These are phyloP conservation scores for Arxiozyma slooffiae DNA, from an alignment of 1,139 yeast genomes.

Conservation along the genomic window DNA sequence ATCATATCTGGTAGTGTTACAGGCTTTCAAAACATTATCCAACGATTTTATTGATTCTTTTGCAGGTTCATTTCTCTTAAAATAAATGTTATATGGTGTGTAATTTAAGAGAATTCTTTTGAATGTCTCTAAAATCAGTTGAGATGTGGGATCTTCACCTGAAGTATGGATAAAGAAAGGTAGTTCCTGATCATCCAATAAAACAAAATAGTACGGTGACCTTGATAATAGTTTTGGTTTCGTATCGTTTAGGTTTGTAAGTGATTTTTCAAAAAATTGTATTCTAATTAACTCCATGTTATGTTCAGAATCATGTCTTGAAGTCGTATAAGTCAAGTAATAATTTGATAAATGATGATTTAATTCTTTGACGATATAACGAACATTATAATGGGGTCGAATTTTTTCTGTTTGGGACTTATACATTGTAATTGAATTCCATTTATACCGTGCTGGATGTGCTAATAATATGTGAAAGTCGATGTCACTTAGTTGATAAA, in stretches of 20 bases:
- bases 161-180: constrained; percentile 57
- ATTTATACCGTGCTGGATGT: constrained; percentile 41
- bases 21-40: constrained; percentile 34
- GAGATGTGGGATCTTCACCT: constrained; percentile 39
- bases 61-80: constrained; percentile 19
- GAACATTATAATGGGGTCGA: constrained; percentile 33
- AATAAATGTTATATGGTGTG: not conserved
- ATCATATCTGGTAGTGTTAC: constrained; percentile 53
- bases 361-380: constrained; percentile 29
- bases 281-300: constrained; percentile 33
- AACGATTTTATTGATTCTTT: constrained; percentile 45
- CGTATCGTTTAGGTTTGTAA: not conserved
- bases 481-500: constrained; percentile 61
- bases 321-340: constrained; percentile 1
- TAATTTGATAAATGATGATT: not conserved
- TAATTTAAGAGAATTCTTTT: constrained; percentile 22
- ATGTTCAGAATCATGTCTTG: constrained; percentile 35
- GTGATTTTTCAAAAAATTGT: constrained; percentile 13
- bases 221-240: constrained; percentile 39
- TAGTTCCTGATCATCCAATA: constrained; percentile 47
- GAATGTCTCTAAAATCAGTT: constrained; percentile 50
- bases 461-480: constrained; percentile 59
- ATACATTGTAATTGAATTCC: constrained; percentile 51
- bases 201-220: constrained; percentile 53
- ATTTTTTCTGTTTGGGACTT: constrained; percentile 34